Percentiles rank a stretch among this genome's conserved stretches.
phyloP scores from a whole-genome alignment of 2,329 filamentous ascomycete genomes.

The Phaeosphaeriaceae sp. region DNA sequence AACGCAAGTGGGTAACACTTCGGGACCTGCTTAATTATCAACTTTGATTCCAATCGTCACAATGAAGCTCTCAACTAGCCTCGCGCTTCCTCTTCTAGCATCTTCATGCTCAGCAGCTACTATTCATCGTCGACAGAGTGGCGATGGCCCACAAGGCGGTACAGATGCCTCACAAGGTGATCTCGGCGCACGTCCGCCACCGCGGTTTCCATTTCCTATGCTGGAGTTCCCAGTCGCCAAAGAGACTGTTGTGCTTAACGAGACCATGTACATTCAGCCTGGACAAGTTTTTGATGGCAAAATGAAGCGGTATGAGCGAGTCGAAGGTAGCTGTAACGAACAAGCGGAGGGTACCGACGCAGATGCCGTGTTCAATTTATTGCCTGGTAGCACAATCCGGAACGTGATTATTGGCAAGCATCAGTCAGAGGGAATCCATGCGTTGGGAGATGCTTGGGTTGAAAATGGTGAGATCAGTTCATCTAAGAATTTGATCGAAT shows the following conservation, averaged over 20 bases:
- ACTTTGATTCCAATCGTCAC: slow-evolving; percentile 4
- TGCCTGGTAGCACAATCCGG: slow-evolving; percentile 27
- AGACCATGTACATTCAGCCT: slow-evolving; percentile 32
- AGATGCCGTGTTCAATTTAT: slow-evolving; percentile 32
- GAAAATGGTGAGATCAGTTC: slow-evolving; percentile 22
- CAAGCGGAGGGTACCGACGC: slow-evolving; percentile 34
- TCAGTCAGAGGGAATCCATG: slow-evolving; percentile 33
- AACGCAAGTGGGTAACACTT: not conserved
- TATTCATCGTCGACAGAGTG: slow-evolving; percentile 23
- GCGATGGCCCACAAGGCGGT: slow-evolving; percentile 29
- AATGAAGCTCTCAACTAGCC: slow-evolving; percentile 26
- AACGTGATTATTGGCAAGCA: slow-evolving; percentile 36
- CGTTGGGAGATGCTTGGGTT: slow-evolving; percentile 35
- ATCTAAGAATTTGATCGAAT: accelerated
- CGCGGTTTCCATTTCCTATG: slow-evolving; percentile 30
- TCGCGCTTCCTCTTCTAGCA: slow-evolving; percentile 27
- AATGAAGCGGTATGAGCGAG: slow-evolving; percentile 36
- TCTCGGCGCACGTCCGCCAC: slow-evolving; percentile 25
- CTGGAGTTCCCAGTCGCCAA: slow-evolving; percentile 29
- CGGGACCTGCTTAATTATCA: not conserved
- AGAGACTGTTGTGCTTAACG: slow-evolving; percentile 32
- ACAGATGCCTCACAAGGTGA: slow-evolving; percentile 31
- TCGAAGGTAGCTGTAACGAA: slow-evolving; percentile 31
- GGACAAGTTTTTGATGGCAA: slow-evolving; percentile 33
- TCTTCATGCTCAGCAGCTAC: slow-evolving; percentile 26